phyloP scores from a whole-genome alignment of 257 asterid genomes.

The Buddleja alternifolia region DNA sequence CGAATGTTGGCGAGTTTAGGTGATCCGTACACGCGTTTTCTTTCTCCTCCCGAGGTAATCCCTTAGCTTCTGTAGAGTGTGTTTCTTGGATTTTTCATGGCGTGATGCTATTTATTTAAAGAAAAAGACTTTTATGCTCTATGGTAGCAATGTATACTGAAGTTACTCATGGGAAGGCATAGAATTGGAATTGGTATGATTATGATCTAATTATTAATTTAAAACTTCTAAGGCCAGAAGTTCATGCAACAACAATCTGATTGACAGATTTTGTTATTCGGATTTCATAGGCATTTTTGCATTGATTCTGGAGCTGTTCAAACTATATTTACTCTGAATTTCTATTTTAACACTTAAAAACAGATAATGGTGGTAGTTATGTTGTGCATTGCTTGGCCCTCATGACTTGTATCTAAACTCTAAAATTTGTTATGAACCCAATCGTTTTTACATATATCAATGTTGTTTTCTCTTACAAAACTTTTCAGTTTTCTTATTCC shows the following conservation, averaged over 20 bases:
- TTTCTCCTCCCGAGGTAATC: conserved; percentile 82
- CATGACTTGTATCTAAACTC: neutral
- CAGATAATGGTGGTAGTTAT: conserved; percentile 11
- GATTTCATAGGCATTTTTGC: neutral
- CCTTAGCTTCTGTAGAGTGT: conserved; percentile 1
- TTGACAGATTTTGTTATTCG: neutral
- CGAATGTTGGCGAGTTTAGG: conserved; percentile 88
- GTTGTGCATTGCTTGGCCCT: conserved; percentile 20
- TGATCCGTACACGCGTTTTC: conserved; percentile 92
- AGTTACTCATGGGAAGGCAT: neutral
- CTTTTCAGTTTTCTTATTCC: conserved; percentile 72
- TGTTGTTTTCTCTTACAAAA: conserved; percentile 48
- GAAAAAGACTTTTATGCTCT: no score
- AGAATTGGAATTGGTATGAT: neutral
- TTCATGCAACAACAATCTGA: neutral
- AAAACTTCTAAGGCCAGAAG: conserved; percentile 2
- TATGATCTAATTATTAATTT: neutral
- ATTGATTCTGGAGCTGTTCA: conserved; percentile 1
- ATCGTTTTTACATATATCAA: conserved; percentile 30
- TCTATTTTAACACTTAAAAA: neutral
- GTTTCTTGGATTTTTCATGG: conserved; percentile 2
- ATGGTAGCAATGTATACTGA: neutral
- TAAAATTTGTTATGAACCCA: neutral
- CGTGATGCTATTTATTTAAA: conserved; percentile 1
- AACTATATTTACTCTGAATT: conserved; percentile 6